Percentiles rank a stretch among this genome's conserved stretches.
phyloP scores from a whole-genome alignment of 768 basidiomycete genomes.

The Psilocybe tampanensis region DNA sequence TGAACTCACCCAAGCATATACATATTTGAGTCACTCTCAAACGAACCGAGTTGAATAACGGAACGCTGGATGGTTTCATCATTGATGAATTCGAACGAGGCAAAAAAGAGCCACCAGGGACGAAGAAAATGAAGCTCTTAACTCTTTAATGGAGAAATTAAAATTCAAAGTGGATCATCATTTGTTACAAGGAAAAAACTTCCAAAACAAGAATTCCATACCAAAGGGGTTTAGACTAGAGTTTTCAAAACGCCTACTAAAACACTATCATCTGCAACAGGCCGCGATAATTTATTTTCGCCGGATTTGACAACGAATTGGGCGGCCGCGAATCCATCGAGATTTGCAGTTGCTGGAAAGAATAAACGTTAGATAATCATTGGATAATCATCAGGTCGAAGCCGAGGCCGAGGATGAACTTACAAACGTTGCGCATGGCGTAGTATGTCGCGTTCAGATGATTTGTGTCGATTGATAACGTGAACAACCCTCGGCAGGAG shows the following conservation, averaged over 20 bases:
- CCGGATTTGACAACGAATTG: constrained; percentile 44
- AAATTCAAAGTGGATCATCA: neutral
- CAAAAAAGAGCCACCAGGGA: neutral
- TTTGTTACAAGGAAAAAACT: neutral
- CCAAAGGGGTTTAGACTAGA: neutral
- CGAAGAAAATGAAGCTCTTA: neutral
- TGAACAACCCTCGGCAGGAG: constrained; percentile 61
- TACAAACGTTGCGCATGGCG: constrained; percentile 51
- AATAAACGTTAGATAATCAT: neutral
- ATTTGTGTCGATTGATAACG: constrained; percentile 47
- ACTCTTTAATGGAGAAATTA: neutral
- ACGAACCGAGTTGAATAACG: no score
- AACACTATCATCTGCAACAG: constrained; percentile 50
- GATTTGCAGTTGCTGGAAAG: constrained; percentile 38
- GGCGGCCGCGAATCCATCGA: constrained; percentile 47
- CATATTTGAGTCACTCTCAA: no score
- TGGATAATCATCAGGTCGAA: neutral
- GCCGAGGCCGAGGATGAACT: constrained; percentile 20
- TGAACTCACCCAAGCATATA: no score
- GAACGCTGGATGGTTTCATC: no score
- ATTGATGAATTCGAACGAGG: no score
- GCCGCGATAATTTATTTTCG: constrained; percentile 47
- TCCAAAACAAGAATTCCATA: neutral
- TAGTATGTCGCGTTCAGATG: constrained; percentile 54
- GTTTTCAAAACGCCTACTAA: constrained; percentile 46